Conservation (phyloP, 768 basidiomycete species). For the Coprinopsis marcescibilis region DNA sequence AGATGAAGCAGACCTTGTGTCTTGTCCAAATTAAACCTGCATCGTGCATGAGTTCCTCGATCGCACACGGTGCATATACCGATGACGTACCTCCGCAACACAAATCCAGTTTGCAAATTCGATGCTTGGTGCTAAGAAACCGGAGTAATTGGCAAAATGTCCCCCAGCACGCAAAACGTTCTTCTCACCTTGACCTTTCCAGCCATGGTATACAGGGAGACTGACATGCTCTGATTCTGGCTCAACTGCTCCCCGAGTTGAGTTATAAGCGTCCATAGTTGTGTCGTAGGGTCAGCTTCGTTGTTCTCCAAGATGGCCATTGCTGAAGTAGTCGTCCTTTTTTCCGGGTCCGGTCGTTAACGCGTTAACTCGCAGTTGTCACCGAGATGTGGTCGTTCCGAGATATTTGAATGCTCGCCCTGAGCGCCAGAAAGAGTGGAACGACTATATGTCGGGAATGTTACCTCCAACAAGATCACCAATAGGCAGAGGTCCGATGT, state of each 20-base stretch:
- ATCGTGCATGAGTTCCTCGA: constrained; percentile 4
- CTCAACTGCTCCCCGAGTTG: constrained; percentile 83
- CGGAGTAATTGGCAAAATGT: not conserved
- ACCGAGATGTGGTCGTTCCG: too few relatives aligned
- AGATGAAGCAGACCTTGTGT: constrained; percentile 52
- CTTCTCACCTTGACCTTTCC: constrained; percentile 78
- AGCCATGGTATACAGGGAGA: constrained; percentile 65
- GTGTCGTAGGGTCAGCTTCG: constrained; percentile 51
- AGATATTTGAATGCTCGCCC: too few relatives aligned
- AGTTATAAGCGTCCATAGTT: constrained; percentile 60
- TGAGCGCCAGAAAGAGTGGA: too few relatives aligned
- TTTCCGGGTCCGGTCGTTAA: too few relatives aligned
- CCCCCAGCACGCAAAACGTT: constrained; percentile 8
- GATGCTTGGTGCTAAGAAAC: constrained; percentile 76
- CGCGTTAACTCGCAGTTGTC: too few relatives aligned
- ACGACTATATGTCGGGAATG: too few relatives aligned
- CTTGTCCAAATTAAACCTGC: constrained; percentile 85
- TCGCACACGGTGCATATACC: not conserved
- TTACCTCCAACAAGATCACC: too few relatives aligned
- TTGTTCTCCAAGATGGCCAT: constrained; percentile 56
- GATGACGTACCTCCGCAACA: constrained; percentile 63
- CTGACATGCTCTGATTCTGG: constrained; percentile 69
- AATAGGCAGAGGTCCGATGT: too few relatives aligned
- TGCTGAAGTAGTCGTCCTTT: not conserved
- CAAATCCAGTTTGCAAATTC: constrained; percentile 89